Conservation (phyloP, 2,329 filamentous ascomycete species). For the Knufia fluminis region DNA sequence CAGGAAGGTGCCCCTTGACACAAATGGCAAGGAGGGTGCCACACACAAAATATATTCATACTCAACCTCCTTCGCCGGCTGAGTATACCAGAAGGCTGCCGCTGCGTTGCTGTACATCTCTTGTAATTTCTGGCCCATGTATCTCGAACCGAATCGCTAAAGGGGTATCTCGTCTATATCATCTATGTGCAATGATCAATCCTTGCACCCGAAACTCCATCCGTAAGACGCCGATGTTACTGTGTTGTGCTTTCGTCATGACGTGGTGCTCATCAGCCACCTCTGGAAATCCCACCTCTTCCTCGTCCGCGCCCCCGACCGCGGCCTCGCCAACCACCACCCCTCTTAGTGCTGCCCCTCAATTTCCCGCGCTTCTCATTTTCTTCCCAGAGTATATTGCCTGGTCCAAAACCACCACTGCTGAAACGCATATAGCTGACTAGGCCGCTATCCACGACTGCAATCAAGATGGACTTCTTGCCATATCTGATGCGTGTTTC, state of each 20-base stretch:
- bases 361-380: constrained; percentile 12
- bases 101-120: no score
- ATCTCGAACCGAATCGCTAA: no score
- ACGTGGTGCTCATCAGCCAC: constrained; percentile 19
- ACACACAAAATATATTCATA: no score
- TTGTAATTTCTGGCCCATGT: no score
- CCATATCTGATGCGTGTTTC: constrained; percentile 79
- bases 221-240: neutral
- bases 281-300: constrained; percentile 15
- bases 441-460: constrained; percentile 80
- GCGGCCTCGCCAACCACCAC: constrained; percentile 18
- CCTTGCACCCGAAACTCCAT: constrained; percentile 20
- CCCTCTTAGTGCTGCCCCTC: constrained; percentile 25
- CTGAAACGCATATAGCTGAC: constrained; percentile 77
- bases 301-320: constrained; percentile 25
- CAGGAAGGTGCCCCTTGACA: no score
- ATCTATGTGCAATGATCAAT: neutral
- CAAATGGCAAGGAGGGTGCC: no score
- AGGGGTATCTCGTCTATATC: constrained; percentile 5
- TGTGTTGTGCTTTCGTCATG: no score
- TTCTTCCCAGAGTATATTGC: constrained; percentile 55
- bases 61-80: no score
- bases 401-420: constrained; percentile 70
- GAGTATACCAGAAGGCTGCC: no score
- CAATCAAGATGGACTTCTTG: constrained; percentile 71